Evolutionary conservation across 116 monocot species (phyloP).

Genomic region (Iris pallida): DNA sequence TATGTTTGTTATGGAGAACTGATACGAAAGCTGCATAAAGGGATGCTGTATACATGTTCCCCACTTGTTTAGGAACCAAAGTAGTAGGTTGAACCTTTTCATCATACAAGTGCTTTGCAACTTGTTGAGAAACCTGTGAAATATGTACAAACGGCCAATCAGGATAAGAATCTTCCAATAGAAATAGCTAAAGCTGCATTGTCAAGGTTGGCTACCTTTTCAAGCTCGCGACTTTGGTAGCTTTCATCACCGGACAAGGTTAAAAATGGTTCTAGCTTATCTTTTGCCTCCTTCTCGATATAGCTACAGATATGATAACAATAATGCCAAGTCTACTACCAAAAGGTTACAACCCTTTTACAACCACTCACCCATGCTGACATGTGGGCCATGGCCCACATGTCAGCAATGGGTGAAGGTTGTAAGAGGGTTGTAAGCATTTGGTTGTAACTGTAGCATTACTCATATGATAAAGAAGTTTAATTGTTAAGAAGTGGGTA

Average conservation of each 20-base stretch:
- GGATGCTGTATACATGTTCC: conserved; percentile 98
- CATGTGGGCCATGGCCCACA: no score
- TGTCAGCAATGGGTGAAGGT: no score
- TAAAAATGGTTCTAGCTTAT: conserved; percentile 72
- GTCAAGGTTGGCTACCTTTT: conserved; percentile 48
- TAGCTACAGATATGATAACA: conserved; percentile 39
- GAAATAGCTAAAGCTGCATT: not conserved
- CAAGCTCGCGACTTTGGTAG: conserved; percentile 90
- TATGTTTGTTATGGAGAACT: conserved; percentile 68
- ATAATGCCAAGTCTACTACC: no score
- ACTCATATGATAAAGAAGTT: no score
- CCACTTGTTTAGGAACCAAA: conserved; percentile 88
- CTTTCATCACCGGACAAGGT: conserved; percentile 69
- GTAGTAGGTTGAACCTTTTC: conserved; percentile 83
- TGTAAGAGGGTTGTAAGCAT: no score
- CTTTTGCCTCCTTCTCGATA: conserved; percentile 57
- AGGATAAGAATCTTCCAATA: not conserved
- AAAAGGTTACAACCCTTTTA: no score
- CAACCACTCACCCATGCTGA: no score
- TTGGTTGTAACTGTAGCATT: no score
- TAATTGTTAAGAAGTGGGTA: no score
- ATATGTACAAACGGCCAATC: conserved; percentile 3
- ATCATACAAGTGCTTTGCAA: conserved; percentile 70
- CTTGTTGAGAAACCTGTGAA: conserved; percentile 70
- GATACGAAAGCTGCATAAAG: conserved; percentile 88